Evolutionary conservation across 1,139 yeast genomes (phyloP).

Genomic region (Kurtzmaniella quercitrusa): DNA sequence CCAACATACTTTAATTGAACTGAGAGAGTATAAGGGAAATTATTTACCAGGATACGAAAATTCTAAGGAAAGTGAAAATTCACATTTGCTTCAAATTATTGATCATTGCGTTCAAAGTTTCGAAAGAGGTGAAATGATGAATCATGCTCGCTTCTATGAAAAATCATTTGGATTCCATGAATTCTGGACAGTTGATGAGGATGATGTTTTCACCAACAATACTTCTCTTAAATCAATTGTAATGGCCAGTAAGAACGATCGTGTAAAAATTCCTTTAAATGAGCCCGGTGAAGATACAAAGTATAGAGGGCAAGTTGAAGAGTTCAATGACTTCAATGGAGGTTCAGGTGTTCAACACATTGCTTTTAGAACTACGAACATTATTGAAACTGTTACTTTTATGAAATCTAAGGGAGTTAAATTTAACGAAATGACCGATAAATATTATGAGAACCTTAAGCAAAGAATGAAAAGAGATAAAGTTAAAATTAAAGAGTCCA

Average conservation of each 20-base stretch:
- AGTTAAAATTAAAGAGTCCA: conserved; percentile 44
- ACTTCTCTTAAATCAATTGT: conserved; percentile 73
- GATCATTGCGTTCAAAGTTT: conserved; percentile 84
- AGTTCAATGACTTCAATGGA: conserved; percentile 65
- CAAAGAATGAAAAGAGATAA: conserved; percentile 35
- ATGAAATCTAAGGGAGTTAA: conserved; percentile 62
- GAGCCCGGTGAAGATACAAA: conserved; percentile 71
- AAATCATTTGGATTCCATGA: conserved; percentile 66
- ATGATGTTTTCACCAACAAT: conserved; percentile 61
- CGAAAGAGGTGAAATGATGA: conserved; percentile 63
- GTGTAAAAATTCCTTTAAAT: conserved; percentile 75
- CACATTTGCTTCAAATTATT: conserved; percentile 19
- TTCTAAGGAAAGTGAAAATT: conserved; percentile 2
- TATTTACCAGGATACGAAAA: conserved; percentile 56
- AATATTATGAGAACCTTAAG: conserved; percentile 52
- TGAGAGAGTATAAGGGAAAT: conserved; percentile 38
- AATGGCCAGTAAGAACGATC: conserved; percentile 66
- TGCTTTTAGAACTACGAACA: conserved; percentile 62
- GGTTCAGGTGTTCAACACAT: conserved; percentile 86
- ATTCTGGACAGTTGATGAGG: conserved; percentile 83
- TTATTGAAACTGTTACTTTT: conserved; percentile 50
- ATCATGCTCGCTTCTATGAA: conserved; percentile 56
- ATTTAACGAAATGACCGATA: conserved; percentile 55
- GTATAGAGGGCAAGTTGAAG: conserved; percentile 71
- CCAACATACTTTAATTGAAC: conserved; percentile 63